Conservation (phyloP, 768 basidiomycete genomes). For the Candolleomyces aberdarensis region DNA sequence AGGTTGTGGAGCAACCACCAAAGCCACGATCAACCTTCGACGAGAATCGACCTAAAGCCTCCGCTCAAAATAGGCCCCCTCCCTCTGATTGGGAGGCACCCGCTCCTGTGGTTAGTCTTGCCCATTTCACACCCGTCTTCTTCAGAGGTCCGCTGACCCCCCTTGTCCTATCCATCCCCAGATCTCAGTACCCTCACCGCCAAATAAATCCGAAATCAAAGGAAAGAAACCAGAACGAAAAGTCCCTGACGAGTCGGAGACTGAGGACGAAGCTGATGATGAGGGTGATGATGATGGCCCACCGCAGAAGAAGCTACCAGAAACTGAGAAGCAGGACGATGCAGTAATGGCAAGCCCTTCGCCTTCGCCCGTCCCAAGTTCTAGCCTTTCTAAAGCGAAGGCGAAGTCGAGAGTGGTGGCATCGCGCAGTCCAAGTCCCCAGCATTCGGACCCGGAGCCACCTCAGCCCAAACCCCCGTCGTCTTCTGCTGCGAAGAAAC, state of each 20-base stretch:
- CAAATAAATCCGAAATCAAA: constrained; percentile 45
- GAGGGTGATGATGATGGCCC: not conserved
- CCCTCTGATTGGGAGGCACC: not conserved
- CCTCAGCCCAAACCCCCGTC: not conserved
- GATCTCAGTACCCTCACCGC: constrained; percentile 27
- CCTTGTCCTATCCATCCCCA: not conserved
- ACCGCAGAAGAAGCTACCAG: not conserved
- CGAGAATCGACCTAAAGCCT: constrained; percentile 3
- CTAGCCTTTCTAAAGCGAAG: too few species aligned
- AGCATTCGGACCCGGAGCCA: not conserved
- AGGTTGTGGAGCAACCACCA: constrained; percentile 13
- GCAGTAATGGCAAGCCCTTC: not conserved
- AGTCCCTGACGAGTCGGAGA: not conserved
- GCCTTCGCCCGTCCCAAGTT: not conserved
- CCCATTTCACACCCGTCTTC: not conserved
- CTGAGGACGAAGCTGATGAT: constrained; percentile 3
- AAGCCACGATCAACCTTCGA: constrained; percentile 9
- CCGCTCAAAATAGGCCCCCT: not conserved
- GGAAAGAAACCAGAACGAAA: constrained; percentile 30
- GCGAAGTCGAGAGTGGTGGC: too few species aligned
- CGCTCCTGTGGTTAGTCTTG: not conserved
- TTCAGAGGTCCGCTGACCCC: not conserved
- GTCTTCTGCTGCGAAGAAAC: constrained; percentile 1
- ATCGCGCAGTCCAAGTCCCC: not conserved
- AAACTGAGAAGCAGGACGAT: not conserved